Conservation (phyloP, 768 basidiomycete species). For the Amanita phalloides region DNA sequence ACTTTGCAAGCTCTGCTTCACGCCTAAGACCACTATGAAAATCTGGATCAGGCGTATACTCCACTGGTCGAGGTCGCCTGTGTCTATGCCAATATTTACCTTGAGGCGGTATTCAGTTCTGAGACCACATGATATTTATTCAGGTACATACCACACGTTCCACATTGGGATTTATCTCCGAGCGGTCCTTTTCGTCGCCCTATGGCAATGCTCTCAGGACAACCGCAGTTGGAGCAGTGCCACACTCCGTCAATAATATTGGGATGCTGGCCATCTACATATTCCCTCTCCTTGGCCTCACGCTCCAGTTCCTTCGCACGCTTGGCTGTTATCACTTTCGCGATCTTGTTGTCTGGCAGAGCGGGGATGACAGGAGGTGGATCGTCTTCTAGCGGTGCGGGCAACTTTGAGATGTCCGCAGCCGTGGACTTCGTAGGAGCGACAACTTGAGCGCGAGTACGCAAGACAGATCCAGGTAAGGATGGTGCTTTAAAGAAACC, state of each 20-base stretch:
- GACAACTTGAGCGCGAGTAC: slow-evolving; percentile 46
- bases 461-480: slow-evolving; percentile 41
- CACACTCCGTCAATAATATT: slow-evolving; percentile 80
- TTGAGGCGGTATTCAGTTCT: slow-evolving; percentile 45
- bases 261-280: slow-evolving; percentile 71
- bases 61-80: slow-evolving; percentile 67
- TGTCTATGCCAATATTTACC: slow-evolving; percentile 90
- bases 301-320: slow-evolving; percentile 65
- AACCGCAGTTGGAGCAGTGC: slow-evolving; percentile 94
- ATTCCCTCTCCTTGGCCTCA: slow-evolving; percentile 78
- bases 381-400: slow-evolving; percentile 52
- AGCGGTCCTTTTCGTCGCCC: slow-evolving; percentile 84
- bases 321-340: slow-evolving; percentile 43
- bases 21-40: slow-evolving; percentile 47
- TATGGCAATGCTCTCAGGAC: slow-evolving; percentile 77
- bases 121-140: slow-evolving; percentile 81
- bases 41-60: slow-evolving; percentile 68
- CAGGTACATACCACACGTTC: slow-evolving; percentile 79
- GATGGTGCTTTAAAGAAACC: slow-evolving; percentile 66
- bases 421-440: slow-evolving; percentile 63
- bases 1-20: slow-evolving; percentile 46
- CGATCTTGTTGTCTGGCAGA: slow-evolving; percentile 36
- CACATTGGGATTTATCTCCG: slow-evolving; percentile 86
- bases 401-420: slow-evolving; percentile 44
- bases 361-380: slow-evolving; percentile 24